These are phyloP conservation scores for Reutealis trisperma DNA, from an alignment of 345 rosid species.

Conservation along the genomic window DNA sequence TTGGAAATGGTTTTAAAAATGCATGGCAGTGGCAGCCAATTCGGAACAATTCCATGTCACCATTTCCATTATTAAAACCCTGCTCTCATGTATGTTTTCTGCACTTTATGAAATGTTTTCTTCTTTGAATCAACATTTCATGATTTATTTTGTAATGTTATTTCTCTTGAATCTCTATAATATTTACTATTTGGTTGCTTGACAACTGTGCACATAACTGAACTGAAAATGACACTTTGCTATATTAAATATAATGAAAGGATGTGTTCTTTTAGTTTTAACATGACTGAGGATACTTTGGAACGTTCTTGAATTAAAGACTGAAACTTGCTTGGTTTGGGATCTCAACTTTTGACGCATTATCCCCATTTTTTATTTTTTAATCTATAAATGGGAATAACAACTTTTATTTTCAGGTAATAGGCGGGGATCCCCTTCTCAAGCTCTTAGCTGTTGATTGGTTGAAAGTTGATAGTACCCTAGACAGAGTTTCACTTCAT, in stretches of 20 bases:
- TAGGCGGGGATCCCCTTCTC: constrained; percentile 92
- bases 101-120: neutral
- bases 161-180: neutral
- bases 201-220: neutral
- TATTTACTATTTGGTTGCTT: neutral
- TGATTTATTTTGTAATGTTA: neutral
- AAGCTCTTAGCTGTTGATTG: constrained; percentile 89
- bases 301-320: neutral
- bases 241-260: neutral
- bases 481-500: constrained; percentile 72
- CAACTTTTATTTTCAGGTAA: constrained; percentile 49
- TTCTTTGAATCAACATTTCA: neutral
- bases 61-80: no score
- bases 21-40: no score
- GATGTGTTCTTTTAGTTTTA: neutral
- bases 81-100: neutral
- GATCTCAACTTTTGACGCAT: neutral
- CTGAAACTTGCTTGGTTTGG: neutral
- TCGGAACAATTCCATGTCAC: no score
- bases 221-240: neutral
- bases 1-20: no score
- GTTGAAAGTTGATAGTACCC: constrained; percentile 72
- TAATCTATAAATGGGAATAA: neutral
- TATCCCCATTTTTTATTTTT: neutral
- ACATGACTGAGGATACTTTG: neutral